A percentile compares a stretch with the other conserved stretches of the same genome.
Conservation (phyloP, 495 filamentous ascomycete genomes). For the Mytilinidion resinicola region DNA sequence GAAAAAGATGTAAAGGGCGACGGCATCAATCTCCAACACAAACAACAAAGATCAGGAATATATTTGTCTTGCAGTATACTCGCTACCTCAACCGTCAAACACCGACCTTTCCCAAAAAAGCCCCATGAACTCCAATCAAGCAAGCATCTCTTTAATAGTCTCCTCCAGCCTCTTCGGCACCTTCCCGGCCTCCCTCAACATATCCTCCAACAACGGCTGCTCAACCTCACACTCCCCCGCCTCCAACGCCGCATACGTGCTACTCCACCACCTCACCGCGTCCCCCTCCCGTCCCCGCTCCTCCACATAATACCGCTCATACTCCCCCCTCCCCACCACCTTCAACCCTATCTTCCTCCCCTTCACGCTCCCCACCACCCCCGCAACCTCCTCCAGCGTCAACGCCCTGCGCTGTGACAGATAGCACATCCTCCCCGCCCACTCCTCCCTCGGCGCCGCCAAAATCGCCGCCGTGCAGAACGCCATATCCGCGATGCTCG, state of each 20-base stretch:
- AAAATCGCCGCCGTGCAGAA: conserved; percentile 39
- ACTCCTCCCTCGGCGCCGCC: conserved; percentile 25
- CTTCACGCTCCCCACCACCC: conserved; percentile 35
- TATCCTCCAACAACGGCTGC: conserved; percentile 36
- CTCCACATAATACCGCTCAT: conserved; percentile 38
- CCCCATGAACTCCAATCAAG: no score
- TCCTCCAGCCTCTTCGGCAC: conserved; percentile 34
- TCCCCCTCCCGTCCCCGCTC: conserved; percentile 32
- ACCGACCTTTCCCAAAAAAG: no score
- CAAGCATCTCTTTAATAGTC: conserved; percentile 27
- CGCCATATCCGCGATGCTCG: conserved; percentile 41
- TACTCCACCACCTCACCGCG: conserved; percentile 42
- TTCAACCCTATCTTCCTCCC: conserved; percentile 33
- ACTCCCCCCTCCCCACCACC: conserved; percentile 35
- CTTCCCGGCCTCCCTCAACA: conserved; percentile 35
- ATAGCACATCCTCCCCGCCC: conserved; percentile 37
- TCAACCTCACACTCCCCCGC: conserved; percentile 40
- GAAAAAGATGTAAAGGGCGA: conserved; percentile 22
- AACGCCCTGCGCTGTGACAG: conserved; percentile 31
- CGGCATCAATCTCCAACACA: no score
- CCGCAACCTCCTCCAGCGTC: conserved; percentile 38
- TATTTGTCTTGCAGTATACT: no score
- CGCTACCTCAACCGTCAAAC: no score
- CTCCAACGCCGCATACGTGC: conserved; percentile 41
- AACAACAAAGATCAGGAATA: no score